These are phyloP conservation scores for Andrographis paniculata DNA, from an alignment of 305 asterid genomes.

Conservation along the genomic window DNA sequence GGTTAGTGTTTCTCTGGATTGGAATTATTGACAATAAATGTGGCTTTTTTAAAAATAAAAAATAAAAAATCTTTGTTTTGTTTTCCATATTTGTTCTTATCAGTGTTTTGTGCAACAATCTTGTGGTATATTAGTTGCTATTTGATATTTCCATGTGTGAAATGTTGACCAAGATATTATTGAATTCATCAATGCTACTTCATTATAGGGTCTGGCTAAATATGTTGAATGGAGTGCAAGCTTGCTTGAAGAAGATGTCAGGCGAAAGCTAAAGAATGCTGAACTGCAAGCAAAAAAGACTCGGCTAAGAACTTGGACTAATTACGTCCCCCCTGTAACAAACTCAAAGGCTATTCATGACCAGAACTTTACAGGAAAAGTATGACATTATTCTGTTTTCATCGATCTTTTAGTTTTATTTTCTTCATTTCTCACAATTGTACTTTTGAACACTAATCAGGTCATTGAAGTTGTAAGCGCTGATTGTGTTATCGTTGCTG, in stretches of 20 bases:
- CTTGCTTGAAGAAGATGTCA: conserved; percentile 72
- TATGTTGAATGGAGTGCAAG: conserved; percentile 98
- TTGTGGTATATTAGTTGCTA: neutral
- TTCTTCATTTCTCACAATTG: conserved; percentile 5
- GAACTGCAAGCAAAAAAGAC: conserved; percentile 89
- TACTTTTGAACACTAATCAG: conserved; percentile 31
- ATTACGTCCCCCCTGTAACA: conserved; percentile 83
- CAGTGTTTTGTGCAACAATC: conserved; percentile 1
- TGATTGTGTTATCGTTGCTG: conserved; percentile 84
- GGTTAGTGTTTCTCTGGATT: conserved; percentile 3
- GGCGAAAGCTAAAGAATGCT: conserved; percentile 57
- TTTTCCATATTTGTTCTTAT: neutral
- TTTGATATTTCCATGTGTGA: neutral
- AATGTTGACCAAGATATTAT: conserved; percentile 8
- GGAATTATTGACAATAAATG: neutral
- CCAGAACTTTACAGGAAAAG: conserved; percentile 95
- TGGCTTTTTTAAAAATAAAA: no score
- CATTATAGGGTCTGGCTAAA: conserved; percentile 76
- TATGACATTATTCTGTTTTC: conserved; percentile 21
- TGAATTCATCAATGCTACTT: conserved; percentile 15
- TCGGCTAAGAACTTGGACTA: conserved; percentile 75
- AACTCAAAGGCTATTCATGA: conserved; percentile 96
- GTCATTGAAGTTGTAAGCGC: conserved; percentile 93
- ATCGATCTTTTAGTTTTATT: conserved; percentile 1
- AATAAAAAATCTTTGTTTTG: no score